Conservation (phyloP, 768 basidiomycete species). For the Rhodotorula sphaerocarpa region DNA sequence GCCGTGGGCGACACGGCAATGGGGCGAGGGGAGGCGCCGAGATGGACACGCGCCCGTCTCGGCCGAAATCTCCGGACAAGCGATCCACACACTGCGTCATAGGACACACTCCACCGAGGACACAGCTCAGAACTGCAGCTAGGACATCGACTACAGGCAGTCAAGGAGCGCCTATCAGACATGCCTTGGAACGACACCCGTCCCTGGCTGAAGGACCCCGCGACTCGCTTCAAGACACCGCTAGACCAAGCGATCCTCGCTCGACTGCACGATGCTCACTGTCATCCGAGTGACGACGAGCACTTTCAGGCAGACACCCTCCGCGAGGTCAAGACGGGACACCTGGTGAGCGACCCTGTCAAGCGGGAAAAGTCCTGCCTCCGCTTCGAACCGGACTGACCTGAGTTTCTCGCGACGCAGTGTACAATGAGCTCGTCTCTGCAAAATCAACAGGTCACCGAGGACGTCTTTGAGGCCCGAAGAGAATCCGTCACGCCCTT, state of each 20-base stretch:
- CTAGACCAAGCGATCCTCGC: slow-evolving; percentile 49
- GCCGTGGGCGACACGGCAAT: too few relatives aligned
- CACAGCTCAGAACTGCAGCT: too few relatives aligned
- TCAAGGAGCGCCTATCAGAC: neutral
- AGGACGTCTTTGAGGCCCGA: slow-evolving; percentile 14
- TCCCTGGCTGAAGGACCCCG: slow-evolving; percentile 51
- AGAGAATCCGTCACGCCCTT: slow-evolving; percentile 57
- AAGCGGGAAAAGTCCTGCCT: too few relatives aligned
- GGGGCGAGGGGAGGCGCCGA: too few relatives aligned
- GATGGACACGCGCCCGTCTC: too few relatives aligned
- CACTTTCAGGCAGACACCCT: slow-evolving; percentile 51
- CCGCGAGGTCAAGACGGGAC: slow-evolving; percentile 54
- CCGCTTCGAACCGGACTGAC: too few relatives aligned
- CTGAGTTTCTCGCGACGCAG: too few relatives aligned
- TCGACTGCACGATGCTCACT: slow-evolving; percentile 69
- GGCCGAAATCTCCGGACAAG: too few relatives aligned
- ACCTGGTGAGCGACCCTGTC: slow-evolving; percentile 41
- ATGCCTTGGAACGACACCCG: slow-evolving; percentile 27
- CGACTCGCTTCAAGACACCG: slow-evolving; percentile 74
- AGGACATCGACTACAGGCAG: too few relatives aligned
- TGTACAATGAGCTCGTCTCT: slow-evolving; percentile 36
- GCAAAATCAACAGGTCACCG: slow-evolving; percentile 28
- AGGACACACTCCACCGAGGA: too few relatives aligned
- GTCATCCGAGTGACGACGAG: slow-evolving; percentile 77
- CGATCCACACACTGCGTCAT: too few relatives aligned